phyloP scores from a whole-genome alignment of 2,329 filamentous ascomycete species.

The Fusarium sp. region DNA sequence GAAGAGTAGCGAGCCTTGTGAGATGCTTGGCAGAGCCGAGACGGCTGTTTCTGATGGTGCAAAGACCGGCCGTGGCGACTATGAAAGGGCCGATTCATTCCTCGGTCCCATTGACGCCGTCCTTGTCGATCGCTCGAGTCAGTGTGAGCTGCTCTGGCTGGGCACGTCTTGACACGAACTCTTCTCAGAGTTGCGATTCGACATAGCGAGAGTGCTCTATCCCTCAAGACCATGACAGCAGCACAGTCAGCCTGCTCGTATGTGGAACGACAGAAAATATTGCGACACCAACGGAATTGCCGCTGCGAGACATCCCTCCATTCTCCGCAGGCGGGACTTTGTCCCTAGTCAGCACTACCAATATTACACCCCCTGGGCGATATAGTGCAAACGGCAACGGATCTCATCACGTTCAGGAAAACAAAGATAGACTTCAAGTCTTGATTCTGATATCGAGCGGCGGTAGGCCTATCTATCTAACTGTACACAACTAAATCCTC shows the following conservation, averaged over 20 bases:
- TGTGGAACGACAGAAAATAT: not conserved
- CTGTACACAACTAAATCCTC: slow-evolving; percentile 43
- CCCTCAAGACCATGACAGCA: slow-evolving; percentile 8
- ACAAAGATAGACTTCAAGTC: slow-evolving; percentile 13
- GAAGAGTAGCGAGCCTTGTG: slow-evolving; percentile 8
- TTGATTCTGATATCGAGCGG: slow-evolving; percentile 41
- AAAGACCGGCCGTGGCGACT: not conserved
- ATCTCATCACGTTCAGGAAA: not conserved
- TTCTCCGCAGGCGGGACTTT: not conserved
- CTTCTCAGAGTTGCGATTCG: not conserved
- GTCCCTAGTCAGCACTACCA: not conserved
- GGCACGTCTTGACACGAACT: not conserved
- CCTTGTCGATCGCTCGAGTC: not conserved
- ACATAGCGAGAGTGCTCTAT: not conserved
- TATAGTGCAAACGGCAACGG: not conserved
- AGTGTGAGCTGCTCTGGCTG: not conserved
- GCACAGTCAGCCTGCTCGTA: not conserved
- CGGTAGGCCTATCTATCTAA: slow-evolving; percentile 45
- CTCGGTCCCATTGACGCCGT: not conserved
- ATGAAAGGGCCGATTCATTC: not conserved
- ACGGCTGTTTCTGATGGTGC: not conserved
- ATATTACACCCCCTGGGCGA: not conserved
- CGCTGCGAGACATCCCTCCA: not conserved
- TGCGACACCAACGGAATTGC: not conserved
- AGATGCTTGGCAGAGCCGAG: not conserved